These are phyloP conservation scores for Schizothecium vesticola DNA, from an alignment of 495 filamentous ascomycete genomes.

Conservation along the genomic window DNA sequence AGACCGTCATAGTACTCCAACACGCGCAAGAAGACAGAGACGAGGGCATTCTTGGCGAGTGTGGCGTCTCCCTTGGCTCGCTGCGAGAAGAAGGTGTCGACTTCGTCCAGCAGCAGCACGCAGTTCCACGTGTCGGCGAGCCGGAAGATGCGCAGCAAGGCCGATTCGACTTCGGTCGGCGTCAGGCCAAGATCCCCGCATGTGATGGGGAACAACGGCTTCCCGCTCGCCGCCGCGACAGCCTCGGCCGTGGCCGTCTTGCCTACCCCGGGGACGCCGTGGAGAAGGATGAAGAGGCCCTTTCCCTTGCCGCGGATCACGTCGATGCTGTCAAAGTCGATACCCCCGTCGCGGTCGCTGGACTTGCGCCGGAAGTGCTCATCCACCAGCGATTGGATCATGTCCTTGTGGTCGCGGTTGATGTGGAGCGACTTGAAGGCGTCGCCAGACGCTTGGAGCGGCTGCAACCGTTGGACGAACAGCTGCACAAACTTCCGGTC, in stretches of 20 bases:
- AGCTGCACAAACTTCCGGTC: constrained; percentile 34
- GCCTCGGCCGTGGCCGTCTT: constrained; percentile 11
- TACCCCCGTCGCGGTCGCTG: constrained; percentile 43
- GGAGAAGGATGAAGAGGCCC: constrained; percentile 2
- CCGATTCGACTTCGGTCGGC: constrained; percentile 31
- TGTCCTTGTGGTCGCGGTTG: constrained; percentile 14
- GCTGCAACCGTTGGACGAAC: constrained; percentile 31
- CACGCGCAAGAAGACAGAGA: constrained; percentile 50
- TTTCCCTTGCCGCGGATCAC: constrained; percentile 6
- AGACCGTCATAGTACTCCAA: constrained; percentile 56
- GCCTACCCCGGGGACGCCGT: constrained; percentile 5
- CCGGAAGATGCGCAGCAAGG: constrained; percentile 34
- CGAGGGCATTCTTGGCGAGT: constrained; percentile 43
- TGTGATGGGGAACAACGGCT: constrained; percentile 3
- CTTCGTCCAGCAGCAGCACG: constrained; percentile 52
- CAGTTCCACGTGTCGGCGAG: constrained; percentile 40
- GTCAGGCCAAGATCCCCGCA: not conserved
- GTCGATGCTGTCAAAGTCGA: constrained; percentile 9
- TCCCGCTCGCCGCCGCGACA: not conserved
- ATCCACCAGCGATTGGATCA: constrained; percentile 21
- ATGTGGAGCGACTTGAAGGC: constrained; percentile 25
- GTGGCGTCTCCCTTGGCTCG: constrained; percentile 38
- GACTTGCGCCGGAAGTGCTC: constrained; percentile 26
- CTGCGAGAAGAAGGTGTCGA: constrained; percentile 50
- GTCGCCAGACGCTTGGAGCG: constrained; percentile 32